These are phyloP conservation scores for Albophoma yamanashiensis DNA, from an alignment of 2,329 filamentous ascomycete genomes.

Conservation along the genomic window DNA sequence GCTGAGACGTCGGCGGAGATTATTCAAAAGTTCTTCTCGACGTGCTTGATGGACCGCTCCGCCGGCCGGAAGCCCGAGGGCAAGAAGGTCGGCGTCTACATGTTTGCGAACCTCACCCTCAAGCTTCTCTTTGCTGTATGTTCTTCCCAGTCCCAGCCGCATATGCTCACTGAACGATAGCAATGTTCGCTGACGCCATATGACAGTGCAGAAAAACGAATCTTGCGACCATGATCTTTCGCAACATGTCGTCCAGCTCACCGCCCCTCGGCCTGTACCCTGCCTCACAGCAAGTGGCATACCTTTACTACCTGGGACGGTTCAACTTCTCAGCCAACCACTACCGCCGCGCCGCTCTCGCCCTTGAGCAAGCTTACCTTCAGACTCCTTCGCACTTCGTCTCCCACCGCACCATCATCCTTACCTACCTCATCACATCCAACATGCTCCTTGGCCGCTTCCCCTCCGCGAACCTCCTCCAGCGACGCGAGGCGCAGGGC, in stretches of 20 bases:
- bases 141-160: background rate
- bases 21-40: conserved; percentile 83
- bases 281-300: conserved; percentile 78
- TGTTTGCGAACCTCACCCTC: conserved; percentile 82
- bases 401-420: conserved; percentile 66
- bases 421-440: conserved; percentile 72
- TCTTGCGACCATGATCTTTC: conserved; percentile 79
- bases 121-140: conserved; percentile 75
- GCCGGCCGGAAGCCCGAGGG: conserved; percentile 63
- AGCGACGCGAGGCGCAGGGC: conserved; percentile 49
- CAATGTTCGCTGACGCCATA: background rate
- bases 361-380: conserved; percentile 68
- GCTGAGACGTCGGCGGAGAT: conserved; percentile 83
- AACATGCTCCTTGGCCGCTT: conserved; percentile 82
- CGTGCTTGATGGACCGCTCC: conserved; percentile 73
- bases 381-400: conserved; percentile 52
- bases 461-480: conserved; percentile 55
- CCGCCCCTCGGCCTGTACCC: conserved; percentile 75
- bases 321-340: conserved; percentile 81
- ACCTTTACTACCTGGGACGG: conserved; percentile 86
- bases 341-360: conserved; percentile 65
- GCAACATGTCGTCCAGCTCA: conserved; percentile 74
- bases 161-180: background rate
- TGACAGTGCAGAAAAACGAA: conserved; percentile 65
- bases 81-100: conserved; percentile 80